These are phyloP conservation scores for Lyophyllum atratum DNA, from an alignment of 768 basidiomycete species.

Conservation along the genomic window DNA sequence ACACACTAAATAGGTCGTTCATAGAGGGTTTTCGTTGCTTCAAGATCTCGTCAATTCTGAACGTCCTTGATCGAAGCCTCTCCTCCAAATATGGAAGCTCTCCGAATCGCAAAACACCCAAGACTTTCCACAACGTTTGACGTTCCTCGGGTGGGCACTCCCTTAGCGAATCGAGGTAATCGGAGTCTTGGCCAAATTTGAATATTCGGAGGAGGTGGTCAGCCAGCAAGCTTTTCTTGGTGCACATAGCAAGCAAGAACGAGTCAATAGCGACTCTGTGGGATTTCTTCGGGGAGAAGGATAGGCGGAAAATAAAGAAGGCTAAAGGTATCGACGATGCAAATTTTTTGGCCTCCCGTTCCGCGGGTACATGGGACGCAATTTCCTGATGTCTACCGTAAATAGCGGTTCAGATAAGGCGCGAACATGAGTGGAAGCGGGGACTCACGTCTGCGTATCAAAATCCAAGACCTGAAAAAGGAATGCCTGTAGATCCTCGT, in stretches of 20 bases:
- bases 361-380: not conserved
- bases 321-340: conserved; percentile 7
- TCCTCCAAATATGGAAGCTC: conserved; percentile 6
- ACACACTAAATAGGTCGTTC: not conserved
- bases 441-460: conserved; percentile 3
- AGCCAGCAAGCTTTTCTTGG: conserved; percentile 3
- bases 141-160: conserved; percentile 8
- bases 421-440: not conserved
- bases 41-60: conserved; percentile 3
- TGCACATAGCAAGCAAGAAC: conserved; percentile 8
- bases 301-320: conserved; percentile 8
- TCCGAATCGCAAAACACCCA: conserved; percentile 3
- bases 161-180: conserved; percentile 4
- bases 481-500: conserved; percentile 4
- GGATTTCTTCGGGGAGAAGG: conserved; percentile 4
- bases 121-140: conserved; percentile 11
- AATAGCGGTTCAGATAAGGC: not conserved
- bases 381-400: not conserved
- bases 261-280: conserved; percentile 5
- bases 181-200: conserved; percentile 11
- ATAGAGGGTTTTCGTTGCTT: conserved; percentile 1
- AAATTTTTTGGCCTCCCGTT: conserved; percentile 2
- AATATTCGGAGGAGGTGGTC: conserved; percentile 8
- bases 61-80: conserved; percentile 1
- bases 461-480: conserved; percentile 6